Evolutionary conservation across 495 filamentous ascomycete species (phyloP).

Genomic region (Podospora bellae-mahoneyi): DNA sequence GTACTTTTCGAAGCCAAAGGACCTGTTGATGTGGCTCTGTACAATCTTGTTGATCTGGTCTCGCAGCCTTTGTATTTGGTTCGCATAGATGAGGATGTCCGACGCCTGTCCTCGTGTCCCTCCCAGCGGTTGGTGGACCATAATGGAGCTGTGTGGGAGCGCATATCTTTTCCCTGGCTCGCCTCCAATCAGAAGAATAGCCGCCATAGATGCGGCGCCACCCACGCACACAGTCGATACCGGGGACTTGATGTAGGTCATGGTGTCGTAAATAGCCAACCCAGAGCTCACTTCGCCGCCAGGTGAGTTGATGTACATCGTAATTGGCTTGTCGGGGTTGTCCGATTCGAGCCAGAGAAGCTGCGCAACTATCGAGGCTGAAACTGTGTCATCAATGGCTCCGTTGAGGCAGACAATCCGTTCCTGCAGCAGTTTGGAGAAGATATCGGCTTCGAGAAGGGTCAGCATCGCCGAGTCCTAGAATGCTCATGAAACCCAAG

Average conservation of each 20-base stretch:
- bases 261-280: conserved; percentile 97
- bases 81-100: conserved; percentile 95
- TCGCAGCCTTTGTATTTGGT: conserved; percentile 87
- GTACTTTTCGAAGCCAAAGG: conserved; percentile 55
- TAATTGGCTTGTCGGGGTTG: conserved; percentile 86
- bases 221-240: conserved; percentile 94
- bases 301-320: conserved; percentile 96
- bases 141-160: conserved; percentile 86
- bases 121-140: conserved; percentile 94
- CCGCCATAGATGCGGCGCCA: conserved; percentile 93
- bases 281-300: conserved; percentile 94
- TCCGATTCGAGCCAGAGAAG: conserved; percentile 98
- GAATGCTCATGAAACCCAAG: background rate
- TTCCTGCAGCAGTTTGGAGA: conserved; percentile 81
- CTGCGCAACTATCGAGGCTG: conserved; percentile 89
- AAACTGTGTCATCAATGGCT: conserved; percentile 80
- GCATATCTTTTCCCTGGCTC: conserved; percentile 81
- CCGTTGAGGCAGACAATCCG: conserved; percentile 96
- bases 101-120: conserved; percentile 86
- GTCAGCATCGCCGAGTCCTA: conserved; percentile 8
- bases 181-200: conserved; percentile 81
- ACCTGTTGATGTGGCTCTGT: conserved; percentile 75
- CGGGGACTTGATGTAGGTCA: conserved; percentile 91
- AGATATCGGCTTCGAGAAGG: conserved; percentile 66
- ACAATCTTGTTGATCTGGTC: conserved; percentile 88